Percentiles rank a stretch among this genome's conserved stretches.
phyloP scores from a whole-genome alignment of 805 yeast genomes.

The Yarrowia porcina region DNA sequence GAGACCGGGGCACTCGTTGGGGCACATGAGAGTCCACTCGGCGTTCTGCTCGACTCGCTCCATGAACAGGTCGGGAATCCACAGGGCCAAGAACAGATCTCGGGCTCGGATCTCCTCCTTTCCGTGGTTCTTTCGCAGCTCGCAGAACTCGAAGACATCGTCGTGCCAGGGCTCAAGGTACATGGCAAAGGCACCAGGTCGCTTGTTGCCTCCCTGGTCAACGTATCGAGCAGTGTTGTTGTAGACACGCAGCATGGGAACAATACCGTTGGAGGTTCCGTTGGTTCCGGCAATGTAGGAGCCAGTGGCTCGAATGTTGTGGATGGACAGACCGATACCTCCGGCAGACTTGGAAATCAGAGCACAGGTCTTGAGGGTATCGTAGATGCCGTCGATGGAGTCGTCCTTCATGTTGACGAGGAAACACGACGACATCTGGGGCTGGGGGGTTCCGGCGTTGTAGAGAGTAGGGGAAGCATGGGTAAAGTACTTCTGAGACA shows the following conservation, averaged over 20 bases:
- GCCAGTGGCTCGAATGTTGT: conserved; percentile 82
- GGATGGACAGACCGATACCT: conserved; percentile 88
- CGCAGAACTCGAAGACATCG: conserved; percentile 82
- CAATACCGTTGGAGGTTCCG: conserved; percentile 87
- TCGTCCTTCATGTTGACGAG: conserved; percentile 88
- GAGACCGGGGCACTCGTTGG: conserved; percentile 83
- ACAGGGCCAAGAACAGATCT: conserved; percentile 86
- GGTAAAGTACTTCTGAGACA: conserved; percentile 83
- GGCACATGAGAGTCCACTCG: conserved; percentile 89
- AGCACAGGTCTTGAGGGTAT: conserved; percentile 83
- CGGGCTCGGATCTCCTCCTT: conserved; percentile 92
- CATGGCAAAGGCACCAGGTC: conserved; percentile 96
- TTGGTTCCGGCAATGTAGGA: conserved; percentile 87
- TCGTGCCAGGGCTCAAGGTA: conserved; percentile 97
- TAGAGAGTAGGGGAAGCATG: conserved; percentile 95
- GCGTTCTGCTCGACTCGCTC: conserved; percentile 72
- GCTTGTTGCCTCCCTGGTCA: conserved; percentile 96
- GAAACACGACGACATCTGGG: conserved; percentile 90
- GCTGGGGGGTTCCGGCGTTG: conserved; percentile 85
- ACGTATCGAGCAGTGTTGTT: conserved; percentile 96
- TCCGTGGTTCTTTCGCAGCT: conserved; percentile 89
- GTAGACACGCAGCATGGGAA: conserved; percentile 95
- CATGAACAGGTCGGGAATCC: conserved; percentile 97
- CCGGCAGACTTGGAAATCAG: conserved; percentile 92
- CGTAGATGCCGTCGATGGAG: conserved; percentile 92